Conservation (phyloP, 202 grass and related monocot genomes). For the Schoenoplectus tabernaemontani region DNA sequence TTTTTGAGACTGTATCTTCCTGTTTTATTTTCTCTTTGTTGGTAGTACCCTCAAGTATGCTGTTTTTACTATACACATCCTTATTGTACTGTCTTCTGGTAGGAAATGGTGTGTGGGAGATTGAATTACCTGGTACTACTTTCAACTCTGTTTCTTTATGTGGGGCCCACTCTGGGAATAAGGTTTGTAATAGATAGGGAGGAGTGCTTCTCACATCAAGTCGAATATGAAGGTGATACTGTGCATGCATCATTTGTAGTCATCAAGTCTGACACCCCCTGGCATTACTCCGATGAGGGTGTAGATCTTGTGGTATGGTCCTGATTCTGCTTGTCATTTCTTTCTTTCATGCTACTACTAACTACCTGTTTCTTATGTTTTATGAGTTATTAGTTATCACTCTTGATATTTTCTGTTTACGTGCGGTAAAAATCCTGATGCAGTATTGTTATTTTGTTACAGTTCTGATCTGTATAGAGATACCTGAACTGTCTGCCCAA, state of each 20-base stretch:
- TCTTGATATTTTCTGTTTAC: not conserved
- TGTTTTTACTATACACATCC: not conserved
- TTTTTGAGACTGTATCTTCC: not conserved
- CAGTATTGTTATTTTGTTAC: not conserved
- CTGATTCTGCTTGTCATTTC: not conserved
- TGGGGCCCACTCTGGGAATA: constrained; percentile 32
- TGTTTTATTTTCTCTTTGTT: not conserved
- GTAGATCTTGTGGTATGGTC: constrained; percentile 79
- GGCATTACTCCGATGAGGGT: constrained; percentile 76
- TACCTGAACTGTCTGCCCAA: not conserved
- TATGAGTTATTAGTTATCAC: not conserved
- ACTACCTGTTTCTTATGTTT: not conserved
- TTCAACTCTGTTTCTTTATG: constrained; percentile 17
- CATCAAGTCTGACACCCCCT: constrained; percentile 77
- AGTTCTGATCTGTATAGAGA: not conserved
- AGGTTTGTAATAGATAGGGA: constrained; percentile 89
- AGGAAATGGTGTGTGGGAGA: constrained; percentile 30
- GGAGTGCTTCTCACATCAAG: constrained; percentile 84
- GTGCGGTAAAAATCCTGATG: not conserved
- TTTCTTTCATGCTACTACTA: not conserved
- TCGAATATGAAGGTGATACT: constrained; percentile 76
- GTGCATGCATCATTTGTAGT: constrained; percentile 82
- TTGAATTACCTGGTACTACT: constrained; percentile 24
- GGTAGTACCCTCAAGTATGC: not conserved
- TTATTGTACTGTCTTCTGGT: not conserved